These are phyloP conservation scores for Amaranthus cruentus DNA, from an alignment of 148 eudicot species.

Conservation along the genomic window DNA sequence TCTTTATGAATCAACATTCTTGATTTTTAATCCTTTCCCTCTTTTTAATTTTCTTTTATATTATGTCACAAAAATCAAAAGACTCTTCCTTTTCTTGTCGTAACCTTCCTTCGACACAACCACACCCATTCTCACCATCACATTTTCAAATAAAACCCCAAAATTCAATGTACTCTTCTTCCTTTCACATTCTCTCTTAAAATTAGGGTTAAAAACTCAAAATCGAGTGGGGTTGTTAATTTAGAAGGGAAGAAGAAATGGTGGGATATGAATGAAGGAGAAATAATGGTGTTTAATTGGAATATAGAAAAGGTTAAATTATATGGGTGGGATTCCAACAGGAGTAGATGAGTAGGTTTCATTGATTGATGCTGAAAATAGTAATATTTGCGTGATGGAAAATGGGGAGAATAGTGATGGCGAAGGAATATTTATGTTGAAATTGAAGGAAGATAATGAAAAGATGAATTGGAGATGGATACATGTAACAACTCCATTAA, in stretches of 20 bases:
- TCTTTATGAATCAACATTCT: no score
- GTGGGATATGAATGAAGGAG: constrained; percentile 25
- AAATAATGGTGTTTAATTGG: constrained; percentile 28
- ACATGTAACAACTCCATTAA: constrained; percentile 24
- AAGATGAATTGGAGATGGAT: constrained; percentile 22
- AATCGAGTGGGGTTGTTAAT: neutral
- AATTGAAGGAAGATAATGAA: neutral
- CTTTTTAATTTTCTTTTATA: no score
- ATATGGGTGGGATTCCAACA: constrained; percentile 12
- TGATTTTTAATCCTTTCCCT: no score
- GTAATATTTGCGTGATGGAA: constrained; percentile 29
- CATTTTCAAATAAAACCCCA: no score
- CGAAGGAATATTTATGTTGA: constrained; percentile 25
- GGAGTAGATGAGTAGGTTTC: constrained; percentile 6
- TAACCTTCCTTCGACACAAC: no score
- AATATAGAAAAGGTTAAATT: constrained; percentile 22
- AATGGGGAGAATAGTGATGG: constrained; percentile 23
- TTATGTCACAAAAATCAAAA: no score
- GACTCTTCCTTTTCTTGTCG: no score
- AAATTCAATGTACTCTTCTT: no score
- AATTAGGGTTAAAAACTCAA: constrained; percentile 14
- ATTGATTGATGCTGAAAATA: constrained; percentile 12
- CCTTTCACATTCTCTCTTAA: no score
- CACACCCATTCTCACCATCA: no score
- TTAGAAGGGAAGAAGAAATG: constrained; percentile 4